Base-by-base conservation (phyloP, 2,329 filamentous ascomycete species). In the Grosmannia penicillata region DNA sequence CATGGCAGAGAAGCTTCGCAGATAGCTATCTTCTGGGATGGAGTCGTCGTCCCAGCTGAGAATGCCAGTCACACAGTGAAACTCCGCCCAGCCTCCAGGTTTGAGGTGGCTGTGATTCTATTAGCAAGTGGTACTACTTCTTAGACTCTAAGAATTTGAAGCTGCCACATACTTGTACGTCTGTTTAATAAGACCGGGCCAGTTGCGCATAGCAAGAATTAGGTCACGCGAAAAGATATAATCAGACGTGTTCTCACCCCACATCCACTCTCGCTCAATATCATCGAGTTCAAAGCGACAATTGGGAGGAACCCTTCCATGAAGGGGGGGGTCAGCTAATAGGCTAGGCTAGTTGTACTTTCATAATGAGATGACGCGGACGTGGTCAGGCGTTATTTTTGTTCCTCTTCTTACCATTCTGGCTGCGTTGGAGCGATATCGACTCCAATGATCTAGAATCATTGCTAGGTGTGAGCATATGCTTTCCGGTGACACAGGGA, bases 361-460 rank as follows among this genome's bases (percentile, higher is more conserved):
- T 8, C 24, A 13, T 26, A 26, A 13, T 26, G 13, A 8, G 8
- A 26, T 26, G 24, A 8, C 8, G 8, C 8, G 24, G 13, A 13
- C 13, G 13, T 26, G 24, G 8, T 26, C 24, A 26, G 26, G 7
- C n/a, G n/a, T n/a, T n/a, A n/a, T 5, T 21, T 8, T n/a, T 15
- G 28, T 18, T n/a, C 8, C n/a, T 31, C 18, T 6, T 17, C 26
- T 10, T 36, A 36, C 34, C 56, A 55, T 29, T 55, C 55, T 4
- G 65, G 63, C 43, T 70, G 66, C n/a, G 68, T 61, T 11, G 68
- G 57, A 28, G 66, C 67, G 3, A 71, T 55, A 48, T 71, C 66
- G 8, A 61, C 63, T 18, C 66, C 66, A 28, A 59, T 57, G 10
- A 45, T 68, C 32, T 33, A n/a, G n/a, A n/a, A n/a, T n/a, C n/a